A percentile compares a stretch with the other conserved stretches of the same genome.
phyloP scores from a whole-genome alignment of 2,329 filamentous ascomycete genomes.

The Helotiales sp. region DNA sequence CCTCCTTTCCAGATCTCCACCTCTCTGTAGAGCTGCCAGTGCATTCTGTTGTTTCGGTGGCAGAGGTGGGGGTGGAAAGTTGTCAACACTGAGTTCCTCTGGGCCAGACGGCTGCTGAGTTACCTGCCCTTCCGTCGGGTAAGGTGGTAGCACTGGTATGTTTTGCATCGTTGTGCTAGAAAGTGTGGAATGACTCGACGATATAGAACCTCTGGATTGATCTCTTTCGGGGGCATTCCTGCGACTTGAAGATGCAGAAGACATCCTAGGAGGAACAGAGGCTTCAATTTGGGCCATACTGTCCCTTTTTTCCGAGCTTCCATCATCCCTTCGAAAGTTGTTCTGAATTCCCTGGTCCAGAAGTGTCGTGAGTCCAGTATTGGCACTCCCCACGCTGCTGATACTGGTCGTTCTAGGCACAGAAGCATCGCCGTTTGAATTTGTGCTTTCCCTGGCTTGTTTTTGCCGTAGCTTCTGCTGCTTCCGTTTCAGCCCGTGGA shows the following conservation, averaged over 20 bases:
- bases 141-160: conserved; percentile 75
- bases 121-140: conserved; percentile 64
- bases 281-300: conserved; percentile 39
- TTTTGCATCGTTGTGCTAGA: conserved; percentile 80
- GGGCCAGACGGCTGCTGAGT: conserved; percentile 52
- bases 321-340: conserved; percentile 34
- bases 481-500: conserved; percentile 96
- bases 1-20: conserved; percentile 88
- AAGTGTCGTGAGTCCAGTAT: conserved; percentile 61
- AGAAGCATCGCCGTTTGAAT: conserved; percentile 32
- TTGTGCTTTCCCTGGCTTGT: conserved; percentile 55
- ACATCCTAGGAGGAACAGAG: conserved; percentile 53
- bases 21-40: conserved; percentile 85
- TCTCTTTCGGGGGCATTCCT: conserved; percentile 50
- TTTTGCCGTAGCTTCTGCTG: conserved; percentile 82
- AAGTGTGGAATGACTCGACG: conserved; percentile 66
- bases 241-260: conserved; percentile 37
- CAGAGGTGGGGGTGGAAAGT: conserved; percentile 76
- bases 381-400: conserved; percentile 62
- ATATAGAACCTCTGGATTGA: conserved; percentile 55
- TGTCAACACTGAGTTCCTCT: conserved; percentile 56
- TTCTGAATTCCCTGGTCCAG: conserved; percentile 58
- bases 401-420: conserved; percentile 57
- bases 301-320: conserved; percentile 30
- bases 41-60: conserved; percentile 90